Evolutionary conservation across 1,284 basidiomycete species (phyloP), one percentile per base, ranked within the genome.

Genomic region (Naganishia cerealis): DNA sequence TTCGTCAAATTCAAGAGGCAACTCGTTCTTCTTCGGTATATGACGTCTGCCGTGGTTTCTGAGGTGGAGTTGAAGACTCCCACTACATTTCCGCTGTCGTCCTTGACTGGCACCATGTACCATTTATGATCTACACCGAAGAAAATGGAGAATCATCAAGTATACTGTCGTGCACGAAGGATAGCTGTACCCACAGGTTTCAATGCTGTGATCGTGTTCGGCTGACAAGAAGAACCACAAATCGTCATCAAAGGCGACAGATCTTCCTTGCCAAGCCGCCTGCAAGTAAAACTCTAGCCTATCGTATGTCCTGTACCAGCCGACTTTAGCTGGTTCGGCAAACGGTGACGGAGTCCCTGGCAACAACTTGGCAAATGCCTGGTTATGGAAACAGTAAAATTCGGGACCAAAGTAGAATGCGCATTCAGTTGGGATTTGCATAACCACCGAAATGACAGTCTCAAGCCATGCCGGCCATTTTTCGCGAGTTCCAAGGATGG

Each of bases 351-450:
- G 57, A 38, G 66, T 40, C 36, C 39, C 46, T 15, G 42, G 53
- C 39, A 68, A 53, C 29, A 75, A 73, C 63, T 75, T 74, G 9
- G 78, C 74, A 29, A 76, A 78, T 0, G 70, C 67, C 58, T 75
- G 73, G 65, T 80, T 80, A 69, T 80, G 79, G n/a, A 80, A 74
- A 59, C 78, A 56, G 1, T 76, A 77, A 36, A 76, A 69, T 16
- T 80, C 76, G 57, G 72, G 70, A 8, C 78, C 78, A 74, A 74
- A 77, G 77, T 78, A 80, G 21, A 79, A 59, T 52, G 74, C 75
- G 26, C 73, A 74, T 50, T 75, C 72, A 57, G 77, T 73, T 1
- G 79, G 79, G 36, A 76, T 75, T 29, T 73, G 69, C 73, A 79
- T 74, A 53, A 78, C 72, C n/a, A 76, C 48, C 0, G 67, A 69